These are phyloP conservation scores for Lentinula boryana DNA, from an alignment of 768 basidiomycete genomes.

Conservation along the genomic window DNA sequence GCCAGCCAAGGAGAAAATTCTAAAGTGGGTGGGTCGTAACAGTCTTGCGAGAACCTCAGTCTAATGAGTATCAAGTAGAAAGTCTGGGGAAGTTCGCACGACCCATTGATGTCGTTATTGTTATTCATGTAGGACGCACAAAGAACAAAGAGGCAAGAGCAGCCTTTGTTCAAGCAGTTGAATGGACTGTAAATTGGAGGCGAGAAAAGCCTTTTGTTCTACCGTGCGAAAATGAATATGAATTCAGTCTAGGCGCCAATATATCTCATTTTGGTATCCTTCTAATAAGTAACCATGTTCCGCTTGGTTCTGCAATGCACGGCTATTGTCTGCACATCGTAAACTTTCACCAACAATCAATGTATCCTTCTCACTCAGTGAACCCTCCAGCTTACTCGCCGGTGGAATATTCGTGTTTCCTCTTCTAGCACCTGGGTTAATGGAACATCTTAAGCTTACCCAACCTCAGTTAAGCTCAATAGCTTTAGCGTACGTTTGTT, in stretches of 20 bases:
- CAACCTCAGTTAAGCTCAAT: conserved; percentile 80
- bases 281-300: background rate
- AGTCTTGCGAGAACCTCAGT: background rate
- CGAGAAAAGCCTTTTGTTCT: background rate
- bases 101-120: background rate
- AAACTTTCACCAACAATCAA: background rate
- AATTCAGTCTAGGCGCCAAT: background rate
- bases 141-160: background rate
- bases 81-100: background rate
- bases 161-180: background rate
- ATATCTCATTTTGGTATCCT: background rate
- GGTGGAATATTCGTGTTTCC: conserved; percentile 83
- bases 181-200: background rate
- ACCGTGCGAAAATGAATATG: background rate
- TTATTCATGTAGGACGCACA: background rate
- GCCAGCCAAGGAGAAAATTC: background rate
- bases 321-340: conserved; percentile 14
- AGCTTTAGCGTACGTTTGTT: conserved; percentile 56
- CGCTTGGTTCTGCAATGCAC: background rate
- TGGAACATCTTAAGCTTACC: conserved; percentile 51
- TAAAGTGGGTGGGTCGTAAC: background rate
- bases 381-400: conserved; percentile 52
- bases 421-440: conserved; percentile 60
- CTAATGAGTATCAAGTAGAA: background rate
- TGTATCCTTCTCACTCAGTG: background rate